Base-by-base conservation (phyloP, 2,329 filamentous ascomycete species). In the Monilinia aucupariae region DNA sequence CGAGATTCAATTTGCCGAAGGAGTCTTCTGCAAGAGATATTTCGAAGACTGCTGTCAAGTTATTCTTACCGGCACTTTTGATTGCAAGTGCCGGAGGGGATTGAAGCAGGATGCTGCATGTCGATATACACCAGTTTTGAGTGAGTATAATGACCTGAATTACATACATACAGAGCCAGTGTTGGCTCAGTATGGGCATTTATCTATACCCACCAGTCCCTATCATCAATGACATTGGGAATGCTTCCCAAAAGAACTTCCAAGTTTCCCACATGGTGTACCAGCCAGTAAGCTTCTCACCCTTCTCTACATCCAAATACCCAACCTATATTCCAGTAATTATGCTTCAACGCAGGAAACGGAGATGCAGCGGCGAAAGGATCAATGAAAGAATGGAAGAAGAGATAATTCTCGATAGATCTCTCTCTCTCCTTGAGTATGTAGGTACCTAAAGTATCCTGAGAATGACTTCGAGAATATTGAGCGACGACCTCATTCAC, bases 21-120 rank as follows among this genome's bases (percentile, higher is more conserved):
- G 66, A 71, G 27, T 58, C 64, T 12, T 74, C 69, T 48, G 73
- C 77, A 34, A 78, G 76, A 64, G 71, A 76, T 43, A 75, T 81
- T 25, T 81, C 79, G 45, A 76, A 78, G 45, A 71, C 80, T 5
- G 80, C 78, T 67, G 78, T 80, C 13, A 75, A 76, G 37, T 73
- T 81, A 61, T 80, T 80, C 56, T 72, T 81, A 12, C 79, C 79
- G 0, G 77, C 77, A 0, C 72, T 81, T 15, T 72, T 81, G 13
- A 71, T 81, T 66, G 77, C 76, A 22, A 77, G 79, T 65, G 74
- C 81, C 47, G 79, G 79, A 10, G 71, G 74, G 73, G 79, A 66
- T 70, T 79, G 25, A 73, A 78, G 48, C 53, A 70, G 1, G 75
- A 70, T 0, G 75, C 74, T 2, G 75, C 73, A 1, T 60, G 67